Evolutionary conservation across 768 basidiomycete species (phyloP).

Genomic region (Gloeophyllum trabeum): DNA sequence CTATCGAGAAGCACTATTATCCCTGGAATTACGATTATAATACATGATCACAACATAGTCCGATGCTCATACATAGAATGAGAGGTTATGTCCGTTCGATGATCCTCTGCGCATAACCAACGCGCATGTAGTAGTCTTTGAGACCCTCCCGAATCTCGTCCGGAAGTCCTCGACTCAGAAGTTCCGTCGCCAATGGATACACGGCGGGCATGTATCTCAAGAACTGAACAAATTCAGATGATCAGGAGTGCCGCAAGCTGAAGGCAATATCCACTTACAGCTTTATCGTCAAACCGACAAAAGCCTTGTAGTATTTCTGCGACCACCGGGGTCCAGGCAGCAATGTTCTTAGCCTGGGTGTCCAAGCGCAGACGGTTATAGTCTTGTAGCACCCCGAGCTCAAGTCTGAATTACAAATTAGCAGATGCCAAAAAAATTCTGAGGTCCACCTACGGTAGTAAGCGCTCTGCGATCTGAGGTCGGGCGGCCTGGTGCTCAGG

Average conservation of each 20-base stretch:
- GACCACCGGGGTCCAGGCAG: slow-evolving; percentile 99
- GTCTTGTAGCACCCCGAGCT: slow-evolving; percentile 79
- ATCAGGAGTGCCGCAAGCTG: not conserved
- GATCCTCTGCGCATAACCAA: slow-evolving; percentile 64
- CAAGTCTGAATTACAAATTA: slow-evolving; percentile 42
- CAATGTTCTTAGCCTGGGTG: slow-evolving; percentile 88
- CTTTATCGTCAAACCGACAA: slow-evolving; percentile 80
- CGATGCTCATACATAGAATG: not conserved
- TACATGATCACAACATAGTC: not conserved
- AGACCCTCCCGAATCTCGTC: slow-evolving; percentile 76
- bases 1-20: not conserved
- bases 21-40: not conserved
- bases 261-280: slow-evolving; percentile 40
- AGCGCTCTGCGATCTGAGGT: slow-evolving; percentile 64
- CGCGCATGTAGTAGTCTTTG: slow-evolving; percentile 68
- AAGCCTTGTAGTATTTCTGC: slow-evolving; percentile 89
- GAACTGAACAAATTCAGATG: slow-evolving; percentile 45
- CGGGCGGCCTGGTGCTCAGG: slow-evolving; percentile 77
- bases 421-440: slow-evolving; percentile 1
- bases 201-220: slow-evolving; percentile 77
- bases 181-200: slow-evolving; percentile 82
- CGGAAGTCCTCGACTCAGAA: slow-evolving; percentile 73
- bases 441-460: slow-evolving; percentile 48
- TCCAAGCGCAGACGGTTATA: slow-evolving; percentile 85
- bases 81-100: slow-evolving; percentile 40